Conservation (phyloP, 495 filamentous ascomycete species). For the Entonaema liquescens region DNA sequence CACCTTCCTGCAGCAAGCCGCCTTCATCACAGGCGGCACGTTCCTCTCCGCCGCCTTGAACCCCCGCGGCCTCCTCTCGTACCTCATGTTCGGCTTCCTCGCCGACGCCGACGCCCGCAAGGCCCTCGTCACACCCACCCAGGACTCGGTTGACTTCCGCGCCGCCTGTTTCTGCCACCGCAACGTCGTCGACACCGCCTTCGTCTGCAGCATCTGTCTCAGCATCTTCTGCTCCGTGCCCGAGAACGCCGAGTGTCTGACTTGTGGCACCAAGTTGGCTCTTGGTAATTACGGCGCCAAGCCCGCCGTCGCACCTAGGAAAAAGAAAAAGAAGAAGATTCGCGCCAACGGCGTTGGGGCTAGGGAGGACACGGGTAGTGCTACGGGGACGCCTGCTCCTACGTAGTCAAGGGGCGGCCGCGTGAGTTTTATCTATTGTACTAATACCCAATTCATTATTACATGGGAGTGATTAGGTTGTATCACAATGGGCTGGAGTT, state of each 20-base stretch:
- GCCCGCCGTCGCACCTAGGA: conserved; percentile 75
- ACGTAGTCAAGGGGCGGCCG: not conserved
- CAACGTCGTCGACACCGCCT: conserved; percentile 88
- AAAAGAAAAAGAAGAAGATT: conserved; percentile 74
- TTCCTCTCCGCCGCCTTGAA: conserved; percentile 77
- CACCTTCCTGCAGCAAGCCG: conserved; percentile 95
- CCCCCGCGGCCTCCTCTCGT: conserved; percentile 77
- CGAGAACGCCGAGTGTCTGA: conserved; percentile 74
- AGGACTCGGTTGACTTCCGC: conserved; percentile 92
- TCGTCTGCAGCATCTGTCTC: conserved; percentile 93
- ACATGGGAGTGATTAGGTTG: conserved; percentile 1
- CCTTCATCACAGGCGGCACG: conserved; percentile 86
- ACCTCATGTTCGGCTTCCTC: conserved; percentile 95
- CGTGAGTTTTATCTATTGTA: not conserved
- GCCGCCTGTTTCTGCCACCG: conserved; percentile 98
- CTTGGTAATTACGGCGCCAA: conserved; percentile 76
- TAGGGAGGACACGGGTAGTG: conserved; percentile 54
- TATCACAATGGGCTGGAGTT: conserved; percentile 12
- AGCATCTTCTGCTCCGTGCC: conserved; percentile 70
- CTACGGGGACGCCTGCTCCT: conserved; percentile 50
- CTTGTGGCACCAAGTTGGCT: conserved; percentile 86
- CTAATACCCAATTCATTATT: not conserved
- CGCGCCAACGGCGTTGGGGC: conserved; percentile 45
- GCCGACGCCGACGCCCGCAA: conserved; percentile 73
- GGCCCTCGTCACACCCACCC: conserved; percentile 76